A percentile compares a stretch with the other conserved stretches of the same genome.
Evolutionary conservation across 2,329 filamentous ascomycete species (phyloP).

Genomic region (Sclerotinia sclerotiorum): DNA sequence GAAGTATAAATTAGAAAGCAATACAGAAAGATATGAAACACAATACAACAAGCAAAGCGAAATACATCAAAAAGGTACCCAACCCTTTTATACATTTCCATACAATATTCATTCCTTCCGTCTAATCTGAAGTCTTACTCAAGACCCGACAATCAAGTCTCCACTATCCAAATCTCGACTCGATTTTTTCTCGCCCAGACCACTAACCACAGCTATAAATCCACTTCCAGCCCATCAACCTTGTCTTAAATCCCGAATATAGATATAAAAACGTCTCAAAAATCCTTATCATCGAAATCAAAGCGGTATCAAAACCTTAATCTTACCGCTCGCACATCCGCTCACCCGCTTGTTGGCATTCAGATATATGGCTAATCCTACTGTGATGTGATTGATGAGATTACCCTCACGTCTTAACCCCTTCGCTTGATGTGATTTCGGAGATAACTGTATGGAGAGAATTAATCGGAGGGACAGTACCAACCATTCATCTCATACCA

Average conservation of each 20-base stretch:
- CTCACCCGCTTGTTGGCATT: background rate
- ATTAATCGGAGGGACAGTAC: background rate
- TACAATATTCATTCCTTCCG: background rate
- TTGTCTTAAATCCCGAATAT: background rate
- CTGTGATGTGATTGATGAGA: no score
- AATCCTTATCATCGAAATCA: background rate
- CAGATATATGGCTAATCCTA: background rate
- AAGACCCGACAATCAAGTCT: background rate
- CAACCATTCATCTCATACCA: background rate
- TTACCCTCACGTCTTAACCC: no score
- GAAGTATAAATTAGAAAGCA: background rate
- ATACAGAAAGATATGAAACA: background rate
- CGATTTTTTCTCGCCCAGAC: background rate
- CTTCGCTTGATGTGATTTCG: no score
- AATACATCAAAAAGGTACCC: background rate
- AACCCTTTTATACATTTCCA: background rate
- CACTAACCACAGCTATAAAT: background rate
- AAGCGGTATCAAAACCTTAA: conserved; percentile 3
- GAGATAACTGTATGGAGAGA: background rate
- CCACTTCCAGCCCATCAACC: background rate
- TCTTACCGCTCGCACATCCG: background rate
- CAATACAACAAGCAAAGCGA: background rate
- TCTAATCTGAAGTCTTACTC: background rate
- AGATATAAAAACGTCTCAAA: background rate
- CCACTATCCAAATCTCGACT: background rate